Evolutionary conservation across 75 land plant genomes (phyloP).

Genomic region (Cunninghamia lanceolata): DNA sequence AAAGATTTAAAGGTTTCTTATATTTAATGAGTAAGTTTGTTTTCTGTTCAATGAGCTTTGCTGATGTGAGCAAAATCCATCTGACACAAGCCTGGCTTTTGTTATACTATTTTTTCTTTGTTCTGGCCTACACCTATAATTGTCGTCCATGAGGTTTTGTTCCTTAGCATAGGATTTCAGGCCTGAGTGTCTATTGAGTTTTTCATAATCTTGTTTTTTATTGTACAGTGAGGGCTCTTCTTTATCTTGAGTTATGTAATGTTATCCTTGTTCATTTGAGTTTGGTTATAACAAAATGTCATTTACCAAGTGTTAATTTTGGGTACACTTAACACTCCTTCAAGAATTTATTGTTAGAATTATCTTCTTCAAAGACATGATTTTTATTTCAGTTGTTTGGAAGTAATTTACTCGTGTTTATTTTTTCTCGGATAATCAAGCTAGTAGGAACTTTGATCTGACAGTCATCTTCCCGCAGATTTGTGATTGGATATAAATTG

Average conservation of each 20-base stretch:
- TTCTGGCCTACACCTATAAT: neutral
- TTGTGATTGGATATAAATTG: neutral
- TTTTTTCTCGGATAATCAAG: neutral
- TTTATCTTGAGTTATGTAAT: too few species aligned
- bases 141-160: neutral
- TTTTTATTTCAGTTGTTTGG: neutral
- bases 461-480: neutral
- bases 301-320: neutral
- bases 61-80: neutral
- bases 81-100: neutral
- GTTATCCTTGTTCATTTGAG: too few species aligned
- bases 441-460: neutral
- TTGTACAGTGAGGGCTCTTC: too few species aligned
- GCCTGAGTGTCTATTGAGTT: too few species aligned
- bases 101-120: neutral
- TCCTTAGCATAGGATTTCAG: neutral
- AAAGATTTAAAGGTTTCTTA: neutral
- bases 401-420: neutral
- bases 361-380: neutral
- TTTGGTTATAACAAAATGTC: too few species aligned
- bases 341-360: neutral
- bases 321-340: neutral
- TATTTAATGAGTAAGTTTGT: neutral
- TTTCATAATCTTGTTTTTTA: too few species aligned
- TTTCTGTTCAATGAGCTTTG: neutral